phyloP scores from a whole-genome alignment of 257 asterid species.

The Rhazya stricta region DNA sequence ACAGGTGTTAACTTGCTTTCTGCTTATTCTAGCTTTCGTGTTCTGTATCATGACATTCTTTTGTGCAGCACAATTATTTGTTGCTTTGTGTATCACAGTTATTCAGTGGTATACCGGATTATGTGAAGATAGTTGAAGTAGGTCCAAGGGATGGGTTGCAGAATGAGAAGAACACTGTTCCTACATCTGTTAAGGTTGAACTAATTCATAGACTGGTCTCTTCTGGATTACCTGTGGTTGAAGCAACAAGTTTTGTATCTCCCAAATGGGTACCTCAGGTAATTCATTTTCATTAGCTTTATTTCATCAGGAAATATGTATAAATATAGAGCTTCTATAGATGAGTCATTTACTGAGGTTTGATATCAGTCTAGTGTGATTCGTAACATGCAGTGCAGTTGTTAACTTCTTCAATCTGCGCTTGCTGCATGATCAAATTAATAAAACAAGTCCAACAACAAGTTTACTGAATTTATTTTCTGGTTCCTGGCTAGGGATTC shows the following conservation, averaged over 20 bases:
- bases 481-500: not conserved
- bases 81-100: conserved; percentile 39
- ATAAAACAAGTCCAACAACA: not conserved
- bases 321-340: not conserved
- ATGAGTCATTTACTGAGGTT: not conserved
- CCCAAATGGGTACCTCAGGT: conserved; percentile 99
- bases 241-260: conserved; percentile 94
- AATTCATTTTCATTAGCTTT: conserved; percentile 15
- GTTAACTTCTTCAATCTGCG: not conserved
- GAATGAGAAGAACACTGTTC: conserved; percentile 76
- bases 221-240: conserved; percentile 79
- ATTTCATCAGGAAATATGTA: conserved; percentile 2
- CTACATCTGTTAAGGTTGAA: conserved; percentile 68
- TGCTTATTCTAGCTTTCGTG: conserved; percentile 6
- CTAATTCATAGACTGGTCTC: conserved; percentile 68
- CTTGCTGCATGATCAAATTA: not conserved
- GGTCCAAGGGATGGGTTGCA: conserved; percentile 97
- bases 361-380: not conserved
- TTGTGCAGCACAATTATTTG: conserved; percentile 12
- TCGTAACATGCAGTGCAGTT: not conserved
- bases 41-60: not conserved
- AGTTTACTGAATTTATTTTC: not conserved
- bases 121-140: conserved; percentile 91
- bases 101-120: conserved; percentile 58
- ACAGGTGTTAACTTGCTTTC: not conserved